These are phyloP conservation scores for Stemphylium lycopersici DNA, from an alignment of 2,329 filamentous ascomycete genomes.

Conservation along the genomic window DNA sequence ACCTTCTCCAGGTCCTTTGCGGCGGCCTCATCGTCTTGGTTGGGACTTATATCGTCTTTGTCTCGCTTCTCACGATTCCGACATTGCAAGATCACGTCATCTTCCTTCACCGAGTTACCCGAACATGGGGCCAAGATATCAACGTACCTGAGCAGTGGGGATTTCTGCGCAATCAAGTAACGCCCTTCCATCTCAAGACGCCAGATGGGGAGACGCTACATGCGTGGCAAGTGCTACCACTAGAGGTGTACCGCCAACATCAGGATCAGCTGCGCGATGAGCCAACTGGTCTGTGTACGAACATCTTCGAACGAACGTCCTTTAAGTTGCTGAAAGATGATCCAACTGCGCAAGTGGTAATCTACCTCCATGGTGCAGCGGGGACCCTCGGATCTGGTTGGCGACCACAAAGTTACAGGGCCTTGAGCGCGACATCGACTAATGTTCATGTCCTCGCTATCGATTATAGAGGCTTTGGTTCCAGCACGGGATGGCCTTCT, in stretches of 20 bases:
- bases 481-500: slow-evolving; percentile 59
- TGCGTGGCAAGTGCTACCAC: slow-evolving; percentile 59
- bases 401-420: slow-evolving; percentile 62
- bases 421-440: slow-evolving; percentile 56
- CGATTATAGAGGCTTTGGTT: slow-evolving; percentile 68
- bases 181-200: slow-evolving; percentile 55
- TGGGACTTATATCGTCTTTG: slow-evolving; percentile 51
- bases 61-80: slow-evolving; percentile 55
- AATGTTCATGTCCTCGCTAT: slow-evolving; percentile 65
- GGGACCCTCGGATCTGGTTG: slow-evolving; percentile 64
- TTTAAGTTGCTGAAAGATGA: slow-evolving; percentile 69
- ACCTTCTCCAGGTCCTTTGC: slow-evolving; percentile 30
- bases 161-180: slow-evolving; percentile 58
- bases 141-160: slow-evolving; percentile 57
- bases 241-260: slow-evolving; percentile 54
- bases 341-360: slow-evolving; percentile 66
- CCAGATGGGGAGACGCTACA: slow-evolving; percentile 52
- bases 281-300: slow-evolving; percentile 54
- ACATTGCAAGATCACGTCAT: slow-evolving; percentile 62
- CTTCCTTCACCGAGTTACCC: slow-evolving; percentile 60
- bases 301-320: slow-evolving; percentile 63
- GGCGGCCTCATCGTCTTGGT: slow-evolving; percentile 26
- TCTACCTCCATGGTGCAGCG: slow-evolving; percentile 66
- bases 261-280: slow-evolving; percentile 51
- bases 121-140: slow-evolving; percentile 62